Percentiles rank a stretch among this genome's conserved stretches.
Evolutionary conservation across 202 grass and related monocot species (phyloP).

Genomic region (Setaria viridis): DNA sequence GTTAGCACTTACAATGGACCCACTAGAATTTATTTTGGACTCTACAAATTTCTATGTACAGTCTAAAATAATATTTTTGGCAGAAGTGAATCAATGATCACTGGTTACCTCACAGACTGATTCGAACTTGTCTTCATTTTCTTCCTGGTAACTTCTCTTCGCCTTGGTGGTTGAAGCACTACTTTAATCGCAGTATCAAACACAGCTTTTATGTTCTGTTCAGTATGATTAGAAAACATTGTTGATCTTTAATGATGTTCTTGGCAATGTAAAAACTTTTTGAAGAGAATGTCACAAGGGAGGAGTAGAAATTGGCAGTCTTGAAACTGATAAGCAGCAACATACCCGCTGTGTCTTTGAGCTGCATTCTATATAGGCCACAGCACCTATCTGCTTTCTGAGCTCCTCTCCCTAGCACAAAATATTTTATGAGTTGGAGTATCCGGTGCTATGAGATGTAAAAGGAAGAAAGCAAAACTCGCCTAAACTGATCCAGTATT

Average conservation of each 20-base stretch:
- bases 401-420: conserved; percentile 79
- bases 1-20: not conserved
- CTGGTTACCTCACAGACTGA: conserved; percentile 57
- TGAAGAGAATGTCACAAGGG: not conserved
- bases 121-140: conserved; percentile 53
- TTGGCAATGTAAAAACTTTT: not conserved
- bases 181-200: conserved; percentile 95
- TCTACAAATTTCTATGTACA: not conserved
- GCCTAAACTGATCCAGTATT: not conserved
- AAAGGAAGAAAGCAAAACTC: not conserved
- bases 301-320: not conserved
- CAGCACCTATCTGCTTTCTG: conserved; percentile 77
- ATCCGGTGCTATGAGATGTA: not conserved
- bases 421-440: conserved; percentile 6
- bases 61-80: not conserved
- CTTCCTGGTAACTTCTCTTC: conserved; percentile 65
- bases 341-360: conserved; percentile 89
- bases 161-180: conserved; percentile 78
- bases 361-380: conserved; percentile 89
- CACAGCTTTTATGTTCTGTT: conserved; percentile 81
- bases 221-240: conserved; percentile 22
- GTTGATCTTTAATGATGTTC: not conserved
- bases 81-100: conserved; percentile 22
- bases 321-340: not conserved
- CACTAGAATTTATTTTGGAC: not conserved